Evolutionary conservation across 2,329 filamentous ascomycete species (phyloP), one percentile per base, ranked within the genome.

Genomic region (Trichoderma koningii): DNA sequence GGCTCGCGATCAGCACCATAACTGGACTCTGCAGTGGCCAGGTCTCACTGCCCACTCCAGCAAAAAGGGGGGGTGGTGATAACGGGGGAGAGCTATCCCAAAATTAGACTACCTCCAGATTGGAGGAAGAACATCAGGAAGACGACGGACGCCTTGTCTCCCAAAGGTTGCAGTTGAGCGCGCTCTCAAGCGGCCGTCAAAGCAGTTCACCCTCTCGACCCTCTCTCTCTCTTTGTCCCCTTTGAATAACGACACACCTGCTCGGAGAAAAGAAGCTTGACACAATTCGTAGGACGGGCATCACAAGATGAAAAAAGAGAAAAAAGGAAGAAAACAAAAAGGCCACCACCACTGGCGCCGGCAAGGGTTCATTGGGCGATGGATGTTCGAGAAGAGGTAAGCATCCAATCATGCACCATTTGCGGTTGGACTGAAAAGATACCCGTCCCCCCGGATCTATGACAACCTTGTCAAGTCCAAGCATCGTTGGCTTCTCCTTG

Each of bases 121-220:
- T 38, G 34, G 34, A 3, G 34, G 10, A 10, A 10, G 12, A 38
- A 14, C 9, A 30, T 9, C 34, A 38, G 34, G 34, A 38, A 38
- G 34, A 38, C 34, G 10, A 28, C 21, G 44, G 14, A 28, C 42
- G 55, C 41, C 26, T 56, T 30, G 12, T 38, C 30, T 34, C 30
- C 30, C 30, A 34, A 10, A 10, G 9, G 53, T 3, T 56, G 17
- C 41, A 17, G 17, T 21, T 38, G 42, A 34, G 56, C 56, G 56
- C 56, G 45, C 56, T 17, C 23, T 48, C 42, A 12, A 44, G 42
- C 56, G 56, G 56, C 34, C 47, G 48, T 30, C 41, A 61, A 38
- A n/a, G 5, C 48, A 61, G n/a, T 30, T 23, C 47, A 14, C 23
- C 34, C n/a, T n/a, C n/a, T n/a, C n/a, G n/a, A n/a, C n/a, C n/a